A percentile compares a stretch with the other conserved stretches of the same genome.
Evolutionary conservation across 208 protist genomes (phyloP).

Genomic region (Borovskyia barvae): DNA sequence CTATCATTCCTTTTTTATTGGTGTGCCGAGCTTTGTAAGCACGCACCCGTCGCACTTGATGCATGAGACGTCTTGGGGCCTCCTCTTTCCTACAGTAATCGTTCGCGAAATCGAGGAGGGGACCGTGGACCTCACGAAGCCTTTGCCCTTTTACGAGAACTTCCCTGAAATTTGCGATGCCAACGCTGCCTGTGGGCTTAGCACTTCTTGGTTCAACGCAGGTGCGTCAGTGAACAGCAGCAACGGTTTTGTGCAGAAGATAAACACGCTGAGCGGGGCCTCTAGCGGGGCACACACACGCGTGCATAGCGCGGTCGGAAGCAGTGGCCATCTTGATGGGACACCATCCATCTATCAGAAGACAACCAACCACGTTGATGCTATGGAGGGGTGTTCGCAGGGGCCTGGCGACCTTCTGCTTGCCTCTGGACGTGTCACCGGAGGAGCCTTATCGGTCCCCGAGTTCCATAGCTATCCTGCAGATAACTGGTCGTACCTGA

Average conservation of each 20-base stretch:
- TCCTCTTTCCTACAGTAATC: slow-evolving; percentile 52
- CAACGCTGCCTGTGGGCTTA: slow-evolving; percentile 6
- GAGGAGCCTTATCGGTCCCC: slow-evolving; percentile 19
- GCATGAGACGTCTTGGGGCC: slow-evolving; percentile 36
- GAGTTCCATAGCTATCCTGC: slow-evolving; percentile 21
- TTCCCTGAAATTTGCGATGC: slow-evolving; percentile 39
- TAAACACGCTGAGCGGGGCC: background rate
- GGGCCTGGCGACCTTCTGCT: too few relatives aligned
- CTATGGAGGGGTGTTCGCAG: background rate
- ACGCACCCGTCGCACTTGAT: slow-evolving; percentile 34
- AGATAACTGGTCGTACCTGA: slow-evolving; percentile 50
- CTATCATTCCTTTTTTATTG: slow-evolving; percentile 64
- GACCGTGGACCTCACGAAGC: slow-evolving; percentile 16
- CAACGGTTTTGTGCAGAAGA: slow-evolving; percentile 11
- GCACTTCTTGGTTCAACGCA: slow-evolving; percentile 6
- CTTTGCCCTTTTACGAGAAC: slow-evolving; percentile 32
- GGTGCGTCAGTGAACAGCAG: slow-evolving; percentile 9
- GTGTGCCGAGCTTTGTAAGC: slow-evolving; percentile 45
- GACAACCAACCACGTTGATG: slow-evolving; percentile 13
- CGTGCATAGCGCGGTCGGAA: slow-evolving; percentile 12
- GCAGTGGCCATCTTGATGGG: slow-evolving; percentile 18
- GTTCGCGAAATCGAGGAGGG: slow-evolving; percentile 31
- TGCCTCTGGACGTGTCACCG: background rate
- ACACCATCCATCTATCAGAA: slow-evolving; percentile 17
- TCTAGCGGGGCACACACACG: slow-evolving; percentile 15